Evolutionary conservation across 306 rosid genomes (phyloP).

Genomic region (Vigna unguiculata): DNA sequence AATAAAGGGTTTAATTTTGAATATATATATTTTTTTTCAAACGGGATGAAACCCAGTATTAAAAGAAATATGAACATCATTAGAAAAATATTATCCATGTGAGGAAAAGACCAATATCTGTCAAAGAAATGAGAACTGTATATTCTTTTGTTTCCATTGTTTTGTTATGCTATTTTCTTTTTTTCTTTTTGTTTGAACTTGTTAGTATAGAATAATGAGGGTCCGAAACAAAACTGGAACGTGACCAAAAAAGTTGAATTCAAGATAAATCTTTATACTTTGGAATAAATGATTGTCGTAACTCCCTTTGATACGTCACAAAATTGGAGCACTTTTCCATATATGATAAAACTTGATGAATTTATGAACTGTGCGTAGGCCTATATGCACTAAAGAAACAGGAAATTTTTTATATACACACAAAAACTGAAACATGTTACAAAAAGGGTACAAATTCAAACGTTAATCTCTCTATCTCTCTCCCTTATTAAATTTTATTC

Average conservation of each 20-base stretch:
- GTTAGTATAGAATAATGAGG: background rate
- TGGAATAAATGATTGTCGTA: slow-evolving; percentile 29
- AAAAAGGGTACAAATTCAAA: background rate
- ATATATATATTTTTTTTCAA: too few species aligned
- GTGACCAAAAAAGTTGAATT: background rate
- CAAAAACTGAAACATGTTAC: background rate
- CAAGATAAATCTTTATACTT: slow-evolving; percentile 19
- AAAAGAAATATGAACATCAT: too few species aligned
- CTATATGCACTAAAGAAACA: background rate
- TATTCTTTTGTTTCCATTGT: slow-evolving; percentile 22
- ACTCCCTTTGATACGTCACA: slow-evolving; percentile 13
- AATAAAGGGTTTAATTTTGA: too few species aligned
- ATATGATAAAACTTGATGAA: slow-evolving; percentile 1
- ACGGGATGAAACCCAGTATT: too few species aligned
- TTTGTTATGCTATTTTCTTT: background rate
- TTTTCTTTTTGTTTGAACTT: too few species aligned
- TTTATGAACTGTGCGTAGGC: background rate
- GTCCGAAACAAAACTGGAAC: slow-evolving; percentile 26
- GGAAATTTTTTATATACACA: background rate
- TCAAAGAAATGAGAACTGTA: background rate
- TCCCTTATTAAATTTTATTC: background rate
- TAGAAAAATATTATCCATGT: too few species aligned
- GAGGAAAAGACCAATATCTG: background rate
- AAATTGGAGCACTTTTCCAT: background rate
- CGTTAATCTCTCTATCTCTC: background rate